These are phyloP conservation scores for Dactylellina leptospora DNA, from an alignment of 2,329 filamentous ascomycete species.

Conservation along the genomic window DNA sequence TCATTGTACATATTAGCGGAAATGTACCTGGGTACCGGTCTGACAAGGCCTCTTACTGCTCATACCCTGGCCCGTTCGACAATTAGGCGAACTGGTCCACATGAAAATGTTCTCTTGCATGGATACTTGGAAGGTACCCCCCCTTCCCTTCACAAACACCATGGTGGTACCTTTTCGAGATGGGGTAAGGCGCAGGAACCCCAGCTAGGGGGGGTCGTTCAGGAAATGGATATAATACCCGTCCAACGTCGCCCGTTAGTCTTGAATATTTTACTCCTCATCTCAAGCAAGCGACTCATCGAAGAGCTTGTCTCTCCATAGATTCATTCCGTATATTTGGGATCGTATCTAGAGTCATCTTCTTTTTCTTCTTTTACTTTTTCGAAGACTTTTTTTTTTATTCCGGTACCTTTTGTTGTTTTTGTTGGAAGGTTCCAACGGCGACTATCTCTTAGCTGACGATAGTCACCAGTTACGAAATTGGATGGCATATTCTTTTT, in stretches of 20 bases:
- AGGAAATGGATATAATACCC: constrained; percentile 37
- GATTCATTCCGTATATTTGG: neutral
- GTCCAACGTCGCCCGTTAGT: constrained; percentile 20
- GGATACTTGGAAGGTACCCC: constrained; percentile 1
- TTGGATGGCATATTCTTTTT: neutral
- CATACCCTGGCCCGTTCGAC: constrained; percentile 5
- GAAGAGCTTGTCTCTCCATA: constrained; percentile 7
- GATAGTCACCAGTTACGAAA: constrained; percentile 12
- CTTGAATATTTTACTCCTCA: neutral
- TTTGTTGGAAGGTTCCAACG: constrained; percentile 1
- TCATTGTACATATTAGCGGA: neutral
- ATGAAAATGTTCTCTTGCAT: constrained; percentile 13
- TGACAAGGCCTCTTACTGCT: neutral
- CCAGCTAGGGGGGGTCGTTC: neutral
- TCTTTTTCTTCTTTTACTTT: constrained; percentile 1
- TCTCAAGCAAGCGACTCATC: constrained; percentile 24
- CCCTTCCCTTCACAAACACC: neutral
- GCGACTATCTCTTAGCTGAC: constrained; percentile 42
- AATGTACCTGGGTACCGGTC: constrained; percentile 1
- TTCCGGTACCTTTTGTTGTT: neutral
- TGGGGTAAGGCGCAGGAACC: neutral
- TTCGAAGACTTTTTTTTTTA: neutral
- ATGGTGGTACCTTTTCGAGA: neutral
- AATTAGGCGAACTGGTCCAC: constrained; percentile 30
- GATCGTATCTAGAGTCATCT: neutral